Percentiles rank a stretch among this genome's conserved stretches.
Conservation (phyloP, 208 protist species). For the Crithidia brevicula region DNA sequence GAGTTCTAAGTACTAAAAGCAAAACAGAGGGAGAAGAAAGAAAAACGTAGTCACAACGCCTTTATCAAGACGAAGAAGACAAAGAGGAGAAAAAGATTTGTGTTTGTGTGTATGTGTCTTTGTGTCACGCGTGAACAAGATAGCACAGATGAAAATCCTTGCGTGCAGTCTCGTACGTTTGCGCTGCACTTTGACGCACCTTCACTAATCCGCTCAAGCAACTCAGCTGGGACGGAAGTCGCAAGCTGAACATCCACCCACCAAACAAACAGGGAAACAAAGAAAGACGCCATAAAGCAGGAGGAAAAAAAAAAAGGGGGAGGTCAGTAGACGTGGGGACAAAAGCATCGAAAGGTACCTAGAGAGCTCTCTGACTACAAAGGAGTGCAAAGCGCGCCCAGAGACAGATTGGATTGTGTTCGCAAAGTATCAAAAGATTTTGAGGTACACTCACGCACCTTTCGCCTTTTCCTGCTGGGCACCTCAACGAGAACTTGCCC, state of each 20-base stretch:
- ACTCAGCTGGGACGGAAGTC: conserved; percentile 6
- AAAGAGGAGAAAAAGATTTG: too few relatives aligned
- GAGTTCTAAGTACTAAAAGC: neutral
- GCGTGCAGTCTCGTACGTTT: neutral
- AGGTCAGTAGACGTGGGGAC: neutral
- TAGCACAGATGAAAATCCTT: neutral
- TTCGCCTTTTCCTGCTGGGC: too few relatives aligned
- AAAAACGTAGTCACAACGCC: too few relatives aligned
- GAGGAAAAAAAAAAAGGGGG: neutral
- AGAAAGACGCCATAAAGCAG: neutral
- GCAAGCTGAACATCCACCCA: neutral
- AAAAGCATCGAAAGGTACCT: too few relatives aligned
- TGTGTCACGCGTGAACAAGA: neutral
- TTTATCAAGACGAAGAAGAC: too few relatives aligned
- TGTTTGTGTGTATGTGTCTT: too few relatives aligned
- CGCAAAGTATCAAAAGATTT: too few relatives aligned
- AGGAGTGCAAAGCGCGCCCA: too few relatives aligned
- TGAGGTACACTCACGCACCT: too few relatives aligned
- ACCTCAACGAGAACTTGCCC: too few relatives aligned
- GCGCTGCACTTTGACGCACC: neutral
- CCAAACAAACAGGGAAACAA: neutral
- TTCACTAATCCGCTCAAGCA: neutral
- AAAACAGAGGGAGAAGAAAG: neutral
- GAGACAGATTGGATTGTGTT: too few relatives aligned
- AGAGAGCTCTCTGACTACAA: too few relatives aligned